Evolutionary conservation across 495 filamentous ascomycete species (phyloP).

Genomic region (Podospora anserina): DNA sequence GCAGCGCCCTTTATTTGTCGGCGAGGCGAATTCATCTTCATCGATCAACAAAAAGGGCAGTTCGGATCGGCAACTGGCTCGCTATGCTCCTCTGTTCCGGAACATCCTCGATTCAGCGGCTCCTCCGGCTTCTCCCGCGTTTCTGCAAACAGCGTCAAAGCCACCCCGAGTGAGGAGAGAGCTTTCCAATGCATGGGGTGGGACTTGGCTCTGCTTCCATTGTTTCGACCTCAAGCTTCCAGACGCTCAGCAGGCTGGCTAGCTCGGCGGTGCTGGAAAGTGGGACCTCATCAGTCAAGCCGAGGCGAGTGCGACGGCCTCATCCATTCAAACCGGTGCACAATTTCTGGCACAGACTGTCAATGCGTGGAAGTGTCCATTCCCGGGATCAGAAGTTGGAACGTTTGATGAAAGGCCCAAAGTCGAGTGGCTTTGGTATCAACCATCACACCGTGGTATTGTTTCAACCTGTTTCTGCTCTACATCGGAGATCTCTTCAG

Average conservation of each 20-base stretch:
- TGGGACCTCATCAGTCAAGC: neutral
- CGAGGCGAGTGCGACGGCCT: neutral
- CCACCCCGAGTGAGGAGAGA: neutral
- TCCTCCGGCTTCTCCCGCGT: neutral
- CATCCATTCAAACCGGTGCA: neutral
- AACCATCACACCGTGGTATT: neutral
- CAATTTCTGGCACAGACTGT: neutral
- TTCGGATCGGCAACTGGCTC: neutral
- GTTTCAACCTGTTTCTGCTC: neutral
- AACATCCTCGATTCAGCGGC: neutral
- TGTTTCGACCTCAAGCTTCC: neutral
- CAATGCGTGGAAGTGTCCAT: neutral
- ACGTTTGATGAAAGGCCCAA: neutral
- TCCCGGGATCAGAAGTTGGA: neutral
- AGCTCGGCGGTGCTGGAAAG: neutral
- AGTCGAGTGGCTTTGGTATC: neutral
- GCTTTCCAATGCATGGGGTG: no score
- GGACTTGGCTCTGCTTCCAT: neutral
- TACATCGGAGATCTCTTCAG: neutral
- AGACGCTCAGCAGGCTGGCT: neutral
- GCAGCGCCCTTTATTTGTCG: no score
- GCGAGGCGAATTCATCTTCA: neutral
- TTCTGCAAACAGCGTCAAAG: neutral
- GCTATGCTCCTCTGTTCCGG: neutral
- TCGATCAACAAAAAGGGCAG: neutral